These are phyloP conservation scores for Fomitopsis pinicola DNA, from an alignment of 1,284 basidiomycete genomes.

Conservation along the genomic window DNA sequence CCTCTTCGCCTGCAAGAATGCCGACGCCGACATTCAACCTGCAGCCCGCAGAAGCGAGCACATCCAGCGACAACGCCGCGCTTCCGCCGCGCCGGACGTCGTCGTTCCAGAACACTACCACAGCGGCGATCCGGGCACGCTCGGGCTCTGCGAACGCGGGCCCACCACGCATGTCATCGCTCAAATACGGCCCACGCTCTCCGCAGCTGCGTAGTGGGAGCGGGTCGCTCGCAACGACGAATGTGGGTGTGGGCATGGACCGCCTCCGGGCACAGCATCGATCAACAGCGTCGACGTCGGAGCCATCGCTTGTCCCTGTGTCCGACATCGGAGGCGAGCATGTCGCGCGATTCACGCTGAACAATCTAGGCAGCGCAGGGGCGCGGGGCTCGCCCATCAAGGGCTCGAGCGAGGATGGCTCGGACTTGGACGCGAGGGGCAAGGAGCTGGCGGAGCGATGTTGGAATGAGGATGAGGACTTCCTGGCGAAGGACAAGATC, in stretches of 20 bases:
- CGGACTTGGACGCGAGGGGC: constrained; percentile 61
- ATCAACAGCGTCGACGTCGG: constrained; percentile 69
- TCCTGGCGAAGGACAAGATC: constrained; percentile 86
- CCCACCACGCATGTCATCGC: constrained; percentile 12
- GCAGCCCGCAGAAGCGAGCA: constrained; percentile 21
- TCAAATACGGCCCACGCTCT: constrained; percentile 36
- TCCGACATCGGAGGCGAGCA: constrained; percentile 34
- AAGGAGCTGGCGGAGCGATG: constrained; percentile 75
- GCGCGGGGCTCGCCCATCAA: constrained; percentile 36
- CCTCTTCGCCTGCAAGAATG: constrained; percentile 17
- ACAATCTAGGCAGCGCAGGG: constrained; percentile 18
- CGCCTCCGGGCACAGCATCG: constrained; percentile 60
- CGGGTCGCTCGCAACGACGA: constrained; percentile 24
- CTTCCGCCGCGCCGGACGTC: constrained; percentile 47
- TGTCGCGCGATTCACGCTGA: neutral
- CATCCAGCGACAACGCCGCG: constrained; percentile 15
- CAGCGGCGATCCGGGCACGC: constrained; percentile 29
- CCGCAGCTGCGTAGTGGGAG: constrained; percentile 18
- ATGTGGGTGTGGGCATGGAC: constrained; percentile 36
- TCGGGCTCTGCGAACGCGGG: constrained; percentile 30
- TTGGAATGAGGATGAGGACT: constrained; percentile 85
- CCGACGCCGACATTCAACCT: constrained; percentile 23
- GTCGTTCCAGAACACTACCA: constrained; percentile 35
- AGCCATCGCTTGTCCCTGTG: constrained; percentile 64
- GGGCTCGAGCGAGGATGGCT: constrained; percentile 39